phyloP scores from a whole-genome alignment of 495 filamentous ascomycete species.

The Glonium stellatum region DNA sequence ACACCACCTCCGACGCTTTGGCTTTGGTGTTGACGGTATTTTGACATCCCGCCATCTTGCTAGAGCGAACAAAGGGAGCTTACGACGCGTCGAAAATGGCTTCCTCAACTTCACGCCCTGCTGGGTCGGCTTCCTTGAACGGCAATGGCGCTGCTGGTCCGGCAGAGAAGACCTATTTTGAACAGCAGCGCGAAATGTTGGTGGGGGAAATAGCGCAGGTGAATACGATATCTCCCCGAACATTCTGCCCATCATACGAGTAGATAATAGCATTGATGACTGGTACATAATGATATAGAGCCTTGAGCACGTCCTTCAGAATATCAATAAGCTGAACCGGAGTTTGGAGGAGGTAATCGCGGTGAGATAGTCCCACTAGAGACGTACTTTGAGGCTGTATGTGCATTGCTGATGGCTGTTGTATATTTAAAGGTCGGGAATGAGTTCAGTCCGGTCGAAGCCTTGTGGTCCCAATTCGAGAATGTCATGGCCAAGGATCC shows the following conservation, averaged over 20 bases:
- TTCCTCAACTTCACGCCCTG: not conserved
- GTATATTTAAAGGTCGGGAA: constrained; percentile 65
- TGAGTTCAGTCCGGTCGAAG: constrained; percentile 94
- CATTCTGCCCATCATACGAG: not conserved
- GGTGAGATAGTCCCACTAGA: constrained; percentile 27
- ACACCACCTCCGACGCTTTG: too few relatives aligned
- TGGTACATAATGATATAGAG: constrained; percentile 42
- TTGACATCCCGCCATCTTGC: too few relatives aligned
- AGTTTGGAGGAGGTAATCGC: constrained; percentile 87
- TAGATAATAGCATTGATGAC: not conserved
- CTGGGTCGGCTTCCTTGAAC: constrained; percentile 14
- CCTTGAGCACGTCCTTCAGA: constrained; percentile 90
- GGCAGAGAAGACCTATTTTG: constrained; percentile 47
- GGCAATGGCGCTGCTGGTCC: not conserved
- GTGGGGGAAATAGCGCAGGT: constrained; percentile 74
- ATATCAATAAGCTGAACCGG: constrained; percentile 92
- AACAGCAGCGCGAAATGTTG: constrained; percentile 72
- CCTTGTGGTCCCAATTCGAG: constrained; percentile 95
- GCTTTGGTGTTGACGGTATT: too few relatives aligned
- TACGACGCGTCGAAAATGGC: constrained; percentile 9
- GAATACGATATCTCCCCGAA: constrained; percentile 21
- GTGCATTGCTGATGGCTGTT: not conserved
- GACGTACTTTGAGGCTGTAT: not conserved
- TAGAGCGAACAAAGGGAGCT: not conserved
- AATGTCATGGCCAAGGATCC: constrained; percentile 80